phyloP scores from a whole-genome alignment of 148 eudicot species.

The Chenopodium album region DNA sequence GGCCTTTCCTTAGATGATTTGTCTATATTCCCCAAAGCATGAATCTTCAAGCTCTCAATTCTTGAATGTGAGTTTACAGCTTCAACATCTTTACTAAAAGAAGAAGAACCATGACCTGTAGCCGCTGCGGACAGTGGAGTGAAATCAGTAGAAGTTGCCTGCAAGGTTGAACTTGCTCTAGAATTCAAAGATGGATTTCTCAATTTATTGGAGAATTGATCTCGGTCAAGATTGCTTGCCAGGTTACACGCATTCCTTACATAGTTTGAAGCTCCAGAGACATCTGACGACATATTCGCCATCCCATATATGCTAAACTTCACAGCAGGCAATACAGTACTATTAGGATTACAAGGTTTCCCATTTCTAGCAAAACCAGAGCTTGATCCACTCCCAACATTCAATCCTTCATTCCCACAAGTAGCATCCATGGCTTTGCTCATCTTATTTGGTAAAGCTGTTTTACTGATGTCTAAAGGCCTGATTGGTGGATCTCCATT shows the following conservation, averaged over 20 bases:
- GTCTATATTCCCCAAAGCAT: slow-evolving; percentile 23
- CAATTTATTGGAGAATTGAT: slow-evolving; percentile 18
- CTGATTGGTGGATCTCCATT: slow-evolving; percentile 24
- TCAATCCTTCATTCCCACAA: slow-evolving; percentile 21
- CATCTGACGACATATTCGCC: slow-evolving; percentile 25
- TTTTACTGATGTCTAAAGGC: slow-evolving; percentile 17
- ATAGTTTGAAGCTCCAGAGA: slow-evolving; percentile 27
- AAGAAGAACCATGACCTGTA: slow-evolving; percentile 27
- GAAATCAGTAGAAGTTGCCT: slow-evolving; percentile 30
- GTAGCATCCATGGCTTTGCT: slow-evolving; percentile 26
- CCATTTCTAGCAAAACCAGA: slow-evolving; percentile 26
- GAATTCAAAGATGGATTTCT: slow-evolving; percentile 16
- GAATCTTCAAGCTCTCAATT: slow-evolving; percentile 37
- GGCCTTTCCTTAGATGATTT: slow-evolving; percentile 23
- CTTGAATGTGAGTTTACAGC: slow-evolving; percentile 26
- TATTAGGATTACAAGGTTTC: slow-evolving; percentile 25
- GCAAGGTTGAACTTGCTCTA: slow-evolving; percentile 24
- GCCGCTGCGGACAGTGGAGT: slow-evolving; percentile 25
- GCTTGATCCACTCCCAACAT: slow-evolving; percentile 33
- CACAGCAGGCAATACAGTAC: neutral
- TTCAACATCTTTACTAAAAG: slow-evolving; percentile 28
- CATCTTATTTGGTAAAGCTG: slow-evolving; percentile 26
- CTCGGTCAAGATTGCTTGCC: slow-evolving; percentile 19
- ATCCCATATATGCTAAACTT: slow-evolving; percentile 17
- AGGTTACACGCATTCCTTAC: slow-evolving; percentile 19